Percentiles rank a stretch among this genome's conserved stretches.
phyloP scores from a whole-genome alignment of 768 basidiomycete genomes.

The Suillus cothurnatus region DNA sequence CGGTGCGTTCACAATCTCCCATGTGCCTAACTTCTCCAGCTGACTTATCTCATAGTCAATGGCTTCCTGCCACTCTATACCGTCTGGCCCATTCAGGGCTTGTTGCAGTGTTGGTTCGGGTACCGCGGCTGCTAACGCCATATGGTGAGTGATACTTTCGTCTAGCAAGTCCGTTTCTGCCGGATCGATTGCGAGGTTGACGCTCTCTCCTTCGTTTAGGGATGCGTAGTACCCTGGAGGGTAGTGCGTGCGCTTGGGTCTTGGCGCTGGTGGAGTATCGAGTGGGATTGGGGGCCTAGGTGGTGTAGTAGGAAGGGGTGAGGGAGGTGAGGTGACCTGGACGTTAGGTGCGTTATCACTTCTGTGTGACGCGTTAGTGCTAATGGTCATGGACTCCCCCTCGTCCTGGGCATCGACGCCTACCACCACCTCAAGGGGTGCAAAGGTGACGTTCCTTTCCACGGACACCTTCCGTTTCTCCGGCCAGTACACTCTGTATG shows the following conservation, averaged over 20 bases:
- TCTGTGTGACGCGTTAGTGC: no score
- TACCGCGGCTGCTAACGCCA: not conserved
- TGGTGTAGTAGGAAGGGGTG: no score
- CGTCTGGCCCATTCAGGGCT: no score
- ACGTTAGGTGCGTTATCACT: no score
- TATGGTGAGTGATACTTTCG: not conserved
- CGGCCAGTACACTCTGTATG: slow-evolving; percentile 36
- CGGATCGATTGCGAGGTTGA: not conserved
- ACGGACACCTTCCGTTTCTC: slow-evolving; percentile 23
- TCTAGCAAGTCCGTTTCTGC: not conserved
- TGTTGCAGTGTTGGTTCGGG: not conserved
- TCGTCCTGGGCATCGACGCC: not conserved
- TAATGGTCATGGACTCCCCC: slow-evolving; percentile 12
- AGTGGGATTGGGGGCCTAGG: no score
- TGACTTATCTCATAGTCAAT: no score
- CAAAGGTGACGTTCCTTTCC: slow-evolving; percentile 31
- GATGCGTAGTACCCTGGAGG: no score
- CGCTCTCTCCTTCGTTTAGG: not conserved
- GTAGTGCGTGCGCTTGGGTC: no score
- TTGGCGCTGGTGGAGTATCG: not conserved
- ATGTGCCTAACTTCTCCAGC: no score
- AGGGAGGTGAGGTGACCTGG: no score
- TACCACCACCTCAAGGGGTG: not conserved
- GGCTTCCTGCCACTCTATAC: no score
- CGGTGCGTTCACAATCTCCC: no score